Evolutionary conservation across 805 yeast genomes (phyloP).

Genomic region (Wickerhamomyces chaumierensis): DNA sequence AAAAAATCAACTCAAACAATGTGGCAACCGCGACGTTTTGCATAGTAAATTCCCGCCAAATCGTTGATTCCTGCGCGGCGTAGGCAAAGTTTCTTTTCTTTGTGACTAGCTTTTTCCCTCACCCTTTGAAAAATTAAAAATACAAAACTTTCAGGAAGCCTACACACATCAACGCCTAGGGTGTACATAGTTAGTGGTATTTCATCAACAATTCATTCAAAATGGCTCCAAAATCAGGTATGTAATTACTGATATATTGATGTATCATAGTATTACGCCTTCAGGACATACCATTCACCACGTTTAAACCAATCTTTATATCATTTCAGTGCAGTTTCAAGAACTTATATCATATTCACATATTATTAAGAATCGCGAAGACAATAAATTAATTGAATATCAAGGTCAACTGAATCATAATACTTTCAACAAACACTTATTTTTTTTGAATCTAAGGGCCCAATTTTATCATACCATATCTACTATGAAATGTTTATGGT

Average conservation of each 20-base stretch:
- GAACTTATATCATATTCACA: too few relatives aligned
- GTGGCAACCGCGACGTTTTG: not conserved
- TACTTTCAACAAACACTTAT: too few relatives aligned
- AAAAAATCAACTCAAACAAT: too few relatives aligned
- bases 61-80: not conserved
- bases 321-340: not conserved
- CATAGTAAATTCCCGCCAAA: not conserved
- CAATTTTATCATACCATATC: too few relatives aligned
- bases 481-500: too few relatives aligned
- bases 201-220: constrained; percentile 16
- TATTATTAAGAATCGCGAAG: too few relatives aligned
- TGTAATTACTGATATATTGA: constrained; percentile 9
- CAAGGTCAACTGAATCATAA: too few relatives aligned
- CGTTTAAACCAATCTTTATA: not conserved
- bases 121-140: constrained; percentile 7
- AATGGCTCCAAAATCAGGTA: constrained; percentile 48
- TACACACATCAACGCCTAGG: not conserved
- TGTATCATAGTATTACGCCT: not conserved
- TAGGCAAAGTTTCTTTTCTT: not conserved
- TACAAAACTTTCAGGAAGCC: constrained; percentile 1
- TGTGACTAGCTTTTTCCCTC: not conserved
- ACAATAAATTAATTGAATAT: too few relatives aligned
- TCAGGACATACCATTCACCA: not conserved
- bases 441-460: too few relatives aligned
- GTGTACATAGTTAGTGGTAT: too few relatives aligned